Conservation (phyloP, 768 basidiomycete species). For the Mycena metata region DNA sequence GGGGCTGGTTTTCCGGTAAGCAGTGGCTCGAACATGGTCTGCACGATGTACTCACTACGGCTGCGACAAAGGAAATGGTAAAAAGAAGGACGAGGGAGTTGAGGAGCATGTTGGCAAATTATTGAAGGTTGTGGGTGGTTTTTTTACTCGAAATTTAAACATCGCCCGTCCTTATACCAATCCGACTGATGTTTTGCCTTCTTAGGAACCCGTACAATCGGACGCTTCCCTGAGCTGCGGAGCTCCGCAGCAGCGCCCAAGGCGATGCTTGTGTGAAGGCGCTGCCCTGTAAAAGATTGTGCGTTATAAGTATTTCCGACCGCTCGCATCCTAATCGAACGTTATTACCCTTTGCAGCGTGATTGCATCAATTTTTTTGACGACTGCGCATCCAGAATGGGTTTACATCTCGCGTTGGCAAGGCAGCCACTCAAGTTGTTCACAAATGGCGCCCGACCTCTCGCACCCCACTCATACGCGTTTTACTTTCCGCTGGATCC, state of each 20-base stretch:
- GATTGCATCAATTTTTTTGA: neutral
- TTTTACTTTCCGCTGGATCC: no score
- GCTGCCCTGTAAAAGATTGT: no score
- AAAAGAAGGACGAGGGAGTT: neutral
- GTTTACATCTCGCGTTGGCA: no score
- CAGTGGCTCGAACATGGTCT: neutral
- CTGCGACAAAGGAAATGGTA: neutral
- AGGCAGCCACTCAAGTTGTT: no score
- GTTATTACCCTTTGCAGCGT: neutral
- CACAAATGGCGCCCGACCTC: no score
- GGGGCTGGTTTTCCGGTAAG: neutral
- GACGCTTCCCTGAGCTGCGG: neutral
- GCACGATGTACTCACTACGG: neutral
- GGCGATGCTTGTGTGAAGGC: no score
- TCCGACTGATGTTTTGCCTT: no score
- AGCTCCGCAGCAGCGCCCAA: neutral
- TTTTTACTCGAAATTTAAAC: neutral
- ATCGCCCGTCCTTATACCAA: neutral
- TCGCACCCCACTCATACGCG: no score
- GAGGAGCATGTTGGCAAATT: neutral
- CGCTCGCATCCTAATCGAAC: neutral
- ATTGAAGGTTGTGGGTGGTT: neutral
- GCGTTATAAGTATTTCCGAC: neutral
- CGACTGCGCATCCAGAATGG: slow-evolving; percentile 1
- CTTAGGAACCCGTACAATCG: no score